These are phyloP conservation scores for Circinella umbellata DNA, from an alignment of 371 early-diverging fungal species.

Conservation along the genomic window DNA sequence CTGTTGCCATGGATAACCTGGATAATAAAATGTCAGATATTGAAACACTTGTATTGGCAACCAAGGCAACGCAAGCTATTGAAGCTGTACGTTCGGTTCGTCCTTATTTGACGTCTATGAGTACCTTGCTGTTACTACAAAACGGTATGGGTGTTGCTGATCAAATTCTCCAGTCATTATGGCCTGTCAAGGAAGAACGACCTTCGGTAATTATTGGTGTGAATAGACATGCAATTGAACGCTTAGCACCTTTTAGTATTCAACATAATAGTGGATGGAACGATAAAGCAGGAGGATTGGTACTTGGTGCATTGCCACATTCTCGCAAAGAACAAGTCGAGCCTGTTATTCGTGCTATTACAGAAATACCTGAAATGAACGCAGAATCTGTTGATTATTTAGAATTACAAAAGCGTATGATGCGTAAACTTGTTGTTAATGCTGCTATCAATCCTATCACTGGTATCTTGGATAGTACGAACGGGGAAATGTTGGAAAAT, in stretches of 20 bases:
- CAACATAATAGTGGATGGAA: slow-evolving; percentile 56
- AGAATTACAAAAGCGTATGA: slow-evolving; percentile 43
- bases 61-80: slow-evolving; percentile 55
- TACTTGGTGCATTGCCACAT: slow-evolving; percentile 32
- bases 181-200: slow-evolving; percentile 26
- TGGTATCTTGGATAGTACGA: slow-evolving; percentile 49
- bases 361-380: slow-evolving; percentile 34
- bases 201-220: slow-evolving; percentile 57
- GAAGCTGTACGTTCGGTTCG: slow-evolving; percentile 46
- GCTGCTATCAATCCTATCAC: slow-evolving; percentile 64
- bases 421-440: slow-evolving; percentile 63
- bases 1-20: slow-evolving; percentile 12
- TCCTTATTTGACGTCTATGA: slow-evolving; percentile 34
- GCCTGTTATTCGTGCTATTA: slow-evolving; percentile 26
- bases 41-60: slow-evolving; percentile 34
- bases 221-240: slow-evolving; percentile 58
- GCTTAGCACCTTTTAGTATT: slow-evolving; percentile 45
- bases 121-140: slow-evolving; percentile 58
- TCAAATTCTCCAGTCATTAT: slow-evolving; percentile 43
- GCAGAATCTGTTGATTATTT: slow-evolving; percentile 38
- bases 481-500: slow-evolving; percentile 37
- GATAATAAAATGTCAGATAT: slow-evolving; percentile 19
- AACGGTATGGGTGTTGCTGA: slow-evolving; percentile 71
- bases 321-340: slow-evolving; percentile 13
- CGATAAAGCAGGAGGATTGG: slow-evolving; percentile 41